Evolutionary conservation across 2,329 filamentous ascomycete genomes (phyloP).

Genomic region (Colletotrichum somersetense): DNA sequence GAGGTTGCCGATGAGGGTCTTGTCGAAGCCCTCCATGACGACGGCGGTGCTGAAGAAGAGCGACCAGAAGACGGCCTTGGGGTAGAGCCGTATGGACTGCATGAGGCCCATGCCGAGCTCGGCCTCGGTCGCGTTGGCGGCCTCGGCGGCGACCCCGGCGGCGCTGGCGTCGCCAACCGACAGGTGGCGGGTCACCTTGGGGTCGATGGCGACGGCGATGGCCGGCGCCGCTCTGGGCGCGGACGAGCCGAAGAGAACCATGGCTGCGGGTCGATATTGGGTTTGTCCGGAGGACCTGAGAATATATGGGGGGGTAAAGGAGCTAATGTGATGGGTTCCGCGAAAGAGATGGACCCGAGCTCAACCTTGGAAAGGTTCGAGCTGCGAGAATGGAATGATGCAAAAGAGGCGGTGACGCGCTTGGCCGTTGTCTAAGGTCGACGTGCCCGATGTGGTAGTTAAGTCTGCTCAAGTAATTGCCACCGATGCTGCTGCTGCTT

Average conservation of each 20-base stretch:
- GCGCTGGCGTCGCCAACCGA: conserved; percentile 16
- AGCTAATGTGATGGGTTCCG: background rate
- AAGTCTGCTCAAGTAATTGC: background rate
- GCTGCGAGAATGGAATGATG: background rate
- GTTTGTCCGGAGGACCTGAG: background rate
- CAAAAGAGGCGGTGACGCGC: background rate
- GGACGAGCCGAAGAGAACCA: conserved; percentile 19
- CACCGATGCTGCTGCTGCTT: conserved; percentile 3
- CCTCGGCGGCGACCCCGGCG: conserved; percentile 43
- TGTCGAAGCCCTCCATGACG: conserved; percentile 53
- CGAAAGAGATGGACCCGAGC: background rate
- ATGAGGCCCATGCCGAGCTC: conserved; percentile 54
- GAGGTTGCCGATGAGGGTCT: conserved; percentile 39
- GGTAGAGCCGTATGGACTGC: conserved; percentile 57
- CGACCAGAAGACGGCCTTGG: conserved; percentile 58
- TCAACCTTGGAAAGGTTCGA: conserved; percentile 3
- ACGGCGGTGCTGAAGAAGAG: conserved; percentile 57
- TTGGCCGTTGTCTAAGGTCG: background rate
- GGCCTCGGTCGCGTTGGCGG: conserved; percentile 55
- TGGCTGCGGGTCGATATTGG: background rate
- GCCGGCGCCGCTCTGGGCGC: conserved; percentile 17
- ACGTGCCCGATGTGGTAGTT: background rate
- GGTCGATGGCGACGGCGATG: conserved; percentile 15
- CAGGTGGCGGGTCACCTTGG: conserved; percentile 20
- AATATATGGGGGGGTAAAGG: background rate